Conservation (phyloP, 768 basidiomycete species). For the Atractiella rhizophila region DNA sequence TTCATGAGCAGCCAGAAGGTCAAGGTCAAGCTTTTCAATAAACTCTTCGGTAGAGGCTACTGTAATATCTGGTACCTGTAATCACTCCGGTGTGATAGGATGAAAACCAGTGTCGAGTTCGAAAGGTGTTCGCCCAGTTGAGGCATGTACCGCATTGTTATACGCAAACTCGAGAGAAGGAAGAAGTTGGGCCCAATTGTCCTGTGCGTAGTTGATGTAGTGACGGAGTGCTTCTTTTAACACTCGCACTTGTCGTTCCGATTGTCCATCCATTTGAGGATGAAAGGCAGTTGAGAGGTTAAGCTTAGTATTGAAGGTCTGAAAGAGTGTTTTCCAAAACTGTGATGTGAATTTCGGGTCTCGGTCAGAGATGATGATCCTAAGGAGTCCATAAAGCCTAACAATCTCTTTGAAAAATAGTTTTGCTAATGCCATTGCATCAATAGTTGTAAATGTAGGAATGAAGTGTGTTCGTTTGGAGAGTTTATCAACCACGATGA, state of each 20-base stretch:
- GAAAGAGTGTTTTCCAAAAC: not conserved
- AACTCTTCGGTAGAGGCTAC: too few relatives aligned
- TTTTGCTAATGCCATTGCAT: slow-evolving; percentile 17
- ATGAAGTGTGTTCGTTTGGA: slow-evolving; percentile 27
- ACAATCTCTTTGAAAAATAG: slow-evolving; percentile 22
- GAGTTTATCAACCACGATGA: slow-evolving; percentile 22
- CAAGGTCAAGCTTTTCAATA: too few relatives aligned
- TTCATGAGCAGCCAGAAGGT: too few relatives aligned
- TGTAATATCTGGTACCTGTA: too few relatives aligned
- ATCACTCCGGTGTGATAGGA: slow-evolving; percentile 12
- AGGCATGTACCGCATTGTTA: slow-evolving; percentile 18
- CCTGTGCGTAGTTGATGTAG: slow-evolving; percentile 20
- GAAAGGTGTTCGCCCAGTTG: slow-evolving; percentile 20
- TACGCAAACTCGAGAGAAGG: slow-evolving; percentile 21
- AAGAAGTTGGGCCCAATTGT: slow-evolving; percentile 23
- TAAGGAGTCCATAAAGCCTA: slow-evolving; percentile 16
- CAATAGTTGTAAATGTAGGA: slow-evolving; percentile 19
- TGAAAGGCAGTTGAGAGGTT: slow-evolving; percentile 27
- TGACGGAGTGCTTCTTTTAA: slow-evolving; percentile 24
- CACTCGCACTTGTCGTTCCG: slow-evolving; percentile 25
- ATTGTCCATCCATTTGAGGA: slow-evolving; percentile 27
- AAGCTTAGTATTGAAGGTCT: slow-evolving; percentile 14
- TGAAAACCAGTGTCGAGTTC: slow-evolving; percentile 9
- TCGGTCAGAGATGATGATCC: slow-evolving; percentile 17
- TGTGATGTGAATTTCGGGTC: slow-evolving; percentile 16